These are phyloP conservation scores for Acacia crassicarpa DNA, from an alignment of 306 rosid species.

Conservation along the genomic window DNA sequence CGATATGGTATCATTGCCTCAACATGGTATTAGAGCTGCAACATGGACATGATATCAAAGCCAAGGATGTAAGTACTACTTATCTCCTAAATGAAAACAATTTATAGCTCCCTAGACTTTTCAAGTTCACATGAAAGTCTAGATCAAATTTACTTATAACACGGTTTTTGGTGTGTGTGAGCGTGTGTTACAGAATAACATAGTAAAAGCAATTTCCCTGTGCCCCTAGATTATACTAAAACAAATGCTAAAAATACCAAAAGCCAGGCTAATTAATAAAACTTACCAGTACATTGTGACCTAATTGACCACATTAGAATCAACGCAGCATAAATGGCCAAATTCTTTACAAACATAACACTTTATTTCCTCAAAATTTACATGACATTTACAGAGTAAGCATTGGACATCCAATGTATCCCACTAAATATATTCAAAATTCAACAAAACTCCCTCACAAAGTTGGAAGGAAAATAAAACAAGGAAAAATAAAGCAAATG, in stretches of 20 bases:
- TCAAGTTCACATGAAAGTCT: background rate
- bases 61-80: no score
- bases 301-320: conserved; percentile 56
- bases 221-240: background rate
- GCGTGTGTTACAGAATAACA: background rate
- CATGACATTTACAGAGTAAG: conserved; percentile 13
- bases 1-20: no score
- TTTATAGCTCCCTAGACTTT: background rate
- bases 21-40: no score
- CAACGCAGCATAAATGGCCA: conserved; percentile 84
- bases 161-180: background rate
- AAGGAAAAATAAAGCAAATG: no score
- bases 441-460: conserved; percentile 1
- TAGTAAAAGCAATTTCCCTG: background rate
- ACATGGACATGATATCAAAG: no score
- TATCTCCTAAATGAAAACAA: background rate
- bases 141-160: background rate
- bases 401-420: conserved; percentile 9
- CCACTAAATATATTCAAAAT: conserved; percentile 9
- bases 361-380: conserved; percentile 59
- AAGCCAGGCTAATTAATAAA: conserved; percentile 1
- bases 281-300: conserved; percentile 93
- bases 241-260: background rate
- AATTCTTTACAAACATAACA: conserved; percentile 76
- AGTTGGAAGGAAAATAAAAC: no score